These are phyloP conservation scores for Dillenia turbinata DNA, from an alignment of 164 flowering plant species.

Conservation along the genomic window DNA sequence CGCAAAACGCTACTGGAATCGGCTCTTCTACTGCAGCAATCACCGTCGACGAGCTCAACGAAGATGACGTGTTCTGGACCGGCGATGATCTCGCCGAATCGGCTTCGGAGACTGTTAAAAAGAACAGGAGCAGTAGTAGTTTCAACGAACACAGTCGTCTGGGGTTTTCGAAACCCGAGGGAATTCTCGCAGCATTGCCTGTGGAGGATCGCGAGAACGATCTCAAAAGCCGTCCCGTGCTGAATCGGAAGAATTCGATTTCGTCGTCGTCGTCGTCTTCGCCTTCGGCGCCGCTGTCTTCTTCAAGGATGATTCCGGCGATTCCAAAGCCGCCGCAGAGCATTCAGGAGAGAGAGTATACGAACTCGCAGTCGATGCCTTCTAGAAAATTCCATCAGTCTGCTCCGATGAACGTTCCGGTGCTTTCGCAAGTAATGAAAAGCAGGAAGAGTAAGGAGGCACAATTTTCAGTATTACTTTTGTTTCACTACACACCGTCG, in stretches of 20 bases:
- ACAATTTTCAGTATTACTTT: too few species aligned
- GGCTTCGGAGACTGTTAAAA: background rate
- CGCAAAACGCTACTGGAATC: background rate
- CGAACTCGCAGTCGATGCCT: slow-evolving; percentile 24
- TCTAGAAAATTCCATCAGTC: slow-evolving; percentile 37
- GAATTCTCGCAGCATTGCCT: slow-evolving; percentile 56
- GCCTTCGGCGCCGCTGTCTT: slow-evolving; percentile 8
- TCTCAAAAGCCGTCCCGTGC: slow-evolving; percentile 6
- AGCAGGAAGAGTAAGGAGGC: slow-evolving; percentile 10
- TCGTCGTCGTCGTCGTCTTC: slow-evolving; percentile 11
- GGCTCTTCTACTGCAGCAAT: background rate
- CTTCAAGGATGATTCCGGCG: slow-evolving; percentile 28
- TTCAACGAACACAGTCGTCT: background rate
- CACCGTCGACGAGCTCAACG: slow-evolving; percentile 47
- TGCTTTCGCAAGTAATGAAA: slow-evolving; percentile 24
- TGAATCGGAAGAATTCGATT: slow-evolving; percentile 29
- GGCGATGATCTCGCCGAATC: slow-evolving; percentile 30
- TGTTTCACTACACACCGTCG: too few species aligned
- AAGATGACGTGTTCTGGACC: slow-evolving; percentile 69
- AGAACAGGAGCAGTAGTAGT: background rate
- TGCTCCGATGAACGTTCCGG: slow-evolving; percentile 64
- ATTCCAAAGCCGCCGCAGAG: slow-evolving; percentile 30
- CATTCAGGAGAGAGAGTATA: slow-evolving; percentile 12
- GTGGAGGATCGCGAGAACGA: slow-evolving; percentile 13
- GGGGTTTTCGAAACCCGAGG: slow-evolving; percentile 15